Base-by-base conservation (phyloP, 257 asterid species). In the Jasminum sambac region DNA sequence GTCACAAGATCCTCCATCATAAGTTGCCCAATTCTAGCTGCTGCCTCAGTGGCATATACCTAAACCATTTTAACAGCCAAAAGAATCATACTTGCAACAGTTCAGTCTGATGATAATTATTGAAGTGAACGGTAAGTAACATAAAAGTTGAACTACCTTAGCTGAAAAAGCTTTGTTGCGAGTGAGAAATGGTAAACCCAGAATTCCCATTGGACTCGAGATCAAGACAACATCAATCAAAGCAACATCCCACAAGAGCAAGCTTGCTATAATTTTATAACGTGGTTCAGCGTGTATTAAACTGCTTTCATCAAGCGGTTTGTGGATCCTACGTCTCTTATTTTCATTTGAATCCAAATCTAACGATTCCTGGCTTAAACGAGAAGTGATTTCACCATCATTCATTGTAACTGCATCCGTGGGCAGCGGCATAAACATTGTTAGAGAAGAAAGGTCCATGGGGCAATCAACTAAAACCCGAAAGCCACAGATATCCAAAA, bases 41-140 rank as follows among this genome's bases (percentile, higher is more conserved):
- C 84, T 6, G 86, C 96, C 68, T 92, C 92, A n/a, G 98, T 92
- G 73, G 80, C 90, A 81, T 90, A 92, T 72, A 90, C 86, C 98
- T 92, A 75, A 74, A 69, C 59, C 64, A 64, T 62, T 68, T 61
- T 13, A 34, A 60, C 12, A 74, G 72, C 74, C 72, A 72, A 62
- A 63, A 40, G 21, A 36, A 66, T 75, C 80, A 77, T 5, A 63
- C 5, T 30, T 25, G 50, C 37, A 68, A 6, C 57, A 42, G 24
- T 44, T 64, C 70, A 76, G 30, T 37, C 30, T 25, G 21, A 74
- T 61, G 80, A 60, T 6, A 43, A 16, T 61, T 1, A n/a, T 68
- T 14, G 14, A 71, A 64, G 37, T 34, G 17, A 77, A 78, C 40
- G 63, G 23, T 42, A 69, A 40, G 57, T 6, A 62, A 41, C 48